Evolutionary conservation across 352 stramenopile species (phyloP).

Genomic region (Pythium volutum): DNA sequence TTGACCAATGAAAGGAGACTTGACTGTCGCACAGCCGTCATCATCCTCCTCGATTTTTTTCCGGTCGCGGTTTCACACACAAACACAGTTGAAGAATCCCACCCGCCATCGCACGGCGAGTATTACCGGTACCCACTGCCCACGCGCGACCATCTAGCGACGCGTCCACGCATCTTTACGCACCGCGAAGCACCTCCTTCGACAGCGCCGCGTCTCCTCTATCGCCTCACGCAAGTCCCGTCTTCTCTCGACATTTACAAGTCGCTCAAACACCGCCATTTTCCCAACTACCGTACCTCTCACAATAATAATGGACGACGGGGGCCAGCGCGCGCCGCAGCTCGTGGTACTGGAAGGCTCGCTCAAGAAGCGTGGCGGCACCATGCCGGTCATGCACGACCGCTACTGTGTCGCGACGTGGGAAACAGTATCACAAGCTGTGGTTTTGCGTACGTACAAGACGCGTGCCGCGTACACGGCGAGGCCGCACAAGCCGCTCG

Average conservation of each 20-base stretch:
- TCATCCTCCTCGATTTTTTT: not conserved
- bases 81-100: not conserved
- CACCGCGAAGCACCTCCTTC: not conserved
- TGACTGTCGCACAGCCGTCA: not conserved
- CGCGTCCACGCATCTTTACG: not conserved
- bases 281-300: not conserved
- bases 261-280: not conserved
- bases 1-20: not conserved
- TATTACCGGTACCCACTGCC: not conserved
- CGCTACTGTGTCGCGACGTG: conserved; percentile 80
- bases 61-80: not conserved
- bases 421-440: conserved; percentile 32
- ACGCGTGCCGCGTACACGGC: conserved; percentile 37
- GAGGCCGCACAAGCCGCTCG: conserved; percentile 49
- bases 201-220: conserved; percentile 2
- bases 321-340: not conserved
- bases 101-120: not conserved
- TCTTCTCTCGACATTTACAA: not conserved
- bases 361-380: conserved; percentile 69
- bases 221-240: not conserved
- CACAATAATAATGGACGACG: not conserved
- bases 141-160: not conserved
- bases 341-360: conserved; percentile 54
- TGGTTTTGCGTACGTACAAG: conserved; percentile 80
- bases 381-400: conserved; percentile 77